phyloP scores from a whole-genome alignment of 2,329 filamentous ascomycete species.

The Alternaria sp. region DNA sequence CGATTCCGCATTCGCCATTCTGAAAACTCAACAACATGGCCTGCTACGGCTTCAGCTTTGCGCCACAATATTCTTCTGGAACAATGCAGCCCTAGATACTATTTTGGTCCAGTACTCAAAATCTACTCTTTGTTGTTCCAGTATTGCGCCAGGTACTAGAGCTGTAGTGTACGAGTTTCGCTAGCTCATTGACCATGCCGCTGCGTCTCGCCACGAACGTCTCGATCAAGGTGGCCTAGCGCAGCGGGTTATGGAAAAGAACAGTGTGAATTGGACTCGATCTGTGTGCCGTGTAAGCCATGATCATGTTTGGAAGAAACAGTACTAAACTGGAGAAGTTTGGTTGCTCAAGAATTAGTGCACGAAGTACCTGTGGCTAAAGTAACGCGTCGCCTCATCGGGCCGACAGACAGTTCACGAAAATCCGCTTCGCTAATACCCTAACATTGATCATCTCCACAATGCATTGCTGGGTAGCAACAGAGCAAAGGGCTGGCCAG shows the following conservation, averaged over 20 bases:
- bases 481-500: neutral
- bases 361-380: neutral
- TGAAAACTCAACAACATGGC: neutral
- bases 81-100: neutral
- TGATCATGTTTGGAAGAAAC: neutral
- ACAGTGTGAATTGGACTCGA: neutral
- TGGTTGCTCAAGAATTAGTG: neutral
- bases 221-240: neutral
- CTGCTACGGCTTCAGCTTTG: slow-evolving; percentile 2
- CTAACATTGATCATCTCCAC: neutral
- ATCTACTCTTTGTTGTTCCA: neutral
- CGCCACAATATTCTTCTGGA: slow-evolving; percentile 10
- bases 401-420: neutral
- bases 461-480: neutral
- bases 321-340: neutral
- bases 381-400: neutral
- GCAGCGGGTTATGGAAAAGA: neutral
- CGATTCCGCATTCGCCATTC: slow-evolving; percentile 1
- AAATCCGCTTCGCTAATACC: neutral
- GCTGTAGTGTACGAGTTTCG: neutral
- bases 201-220: neutral
- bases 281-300: neutral
- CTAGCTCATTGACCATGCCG: neutral
- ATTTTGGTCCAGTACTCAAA: neutral
- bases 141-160: neutral